Conservation (phyloP, 116 monocot species). For the Papilionanthe hybrid region DNA sequence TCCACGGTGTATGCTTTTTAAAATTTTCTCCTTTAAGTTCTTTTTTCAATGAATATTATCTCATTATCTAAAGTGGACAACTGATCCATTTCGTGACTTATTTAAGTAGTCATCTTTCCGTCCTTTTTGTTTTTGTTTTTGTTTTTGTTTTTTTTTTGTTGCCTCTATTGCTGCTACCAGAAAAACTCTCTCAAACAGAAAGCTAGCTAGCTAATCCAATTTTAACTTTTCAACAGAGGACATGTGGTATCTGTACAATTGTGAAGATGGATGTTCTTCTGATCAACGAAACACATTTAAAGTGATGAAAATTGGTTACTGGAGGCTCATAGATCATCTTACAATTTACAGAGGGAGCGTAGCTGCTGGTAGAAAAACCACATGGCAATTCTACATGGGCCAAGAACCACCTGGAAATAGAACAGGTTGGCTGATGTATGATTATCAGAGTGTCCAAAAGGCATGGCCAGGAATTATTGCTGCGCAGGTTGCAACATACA, state of each 20-base stretch:
- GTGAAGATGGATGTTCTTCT: slow-evolving; percentile 14
- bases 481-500: slow-evolving; percentile 16
- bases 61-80: too few relatives aligned
- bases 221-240: slow-evolving; percentile 31
- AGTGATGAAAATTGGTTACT: slow-evolving; percentile 39
- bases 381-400: slow-evolving; percentile 35
- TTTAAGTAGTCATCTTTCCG: too few relatives aligned
- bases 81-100: too few relatives aligned
- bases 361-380: slow-evolving; percentile 34
- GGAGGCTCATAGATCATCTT: slow-evolving; percentile 28
- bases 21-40: too few relatives aligned
- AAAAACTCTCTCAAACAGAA: too few relatives aligned
- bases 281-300: slow-evolving; percentile 13
- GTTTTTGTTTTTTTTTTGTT: too few relatives aligned
- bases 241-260: slow-evolving; percentile 39
- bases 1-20: too few relatives aligned
- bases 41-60: too few relatives aligned
- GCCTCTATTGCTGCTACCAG: too few relatives aligned
- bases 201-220: not conserved
- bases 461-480: slow-evolving; percentile 11
- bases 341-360: slow-evolving; percentile 17
- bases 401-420: slow-evolving; percentile 27
- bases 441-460: slow-evolving; percentile 36
- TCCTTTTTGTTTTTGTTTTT: too few relatives aligned
- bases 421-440: slow-evolving; percentile 54